A percentile compares a stretch with the other conserved stretches of the same genome.
Conservation (phyloP, 73 alveolate genomes). For the Symbiodinium pilosum region DNA sequence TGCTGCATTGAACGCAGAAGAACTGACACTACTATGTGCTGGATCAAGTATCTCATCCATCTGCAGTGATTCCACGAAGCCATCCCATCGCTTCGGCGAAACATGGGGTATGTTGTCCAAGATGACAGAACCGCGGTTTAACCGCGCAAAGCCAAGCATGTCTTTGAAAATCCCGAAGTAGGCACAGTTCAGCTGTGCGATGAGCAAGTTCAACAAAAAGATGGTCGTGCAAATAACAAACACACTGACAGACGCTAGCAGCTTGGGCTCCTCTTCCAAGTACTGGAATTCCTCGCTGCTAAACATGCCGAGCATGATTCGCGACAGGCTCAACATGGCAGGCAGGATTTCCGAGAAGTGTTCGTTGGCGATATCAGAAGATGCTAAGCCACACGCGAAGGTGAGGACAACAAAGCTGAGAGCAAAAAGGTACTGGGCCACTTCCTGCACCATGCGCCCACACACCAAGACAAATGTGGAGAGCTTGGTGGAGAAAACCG, state of each 20-base stretch:
- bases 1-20: too few species aligned
- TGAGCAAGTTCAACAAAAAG: constrained; percentile 65
- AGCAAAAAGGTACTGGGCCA: constrained; percentile 21
- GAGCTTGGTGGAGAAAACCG: constrained; percentile 79
- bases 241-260: constrained; percentile 36
- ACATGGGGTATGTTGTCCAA: constrained; percentile 39
- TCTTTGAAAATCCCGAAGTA: constrained; percentile 88
- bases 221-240: constrained; percentile 71
- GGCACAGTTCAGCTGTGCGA: constrained; percentile 84
- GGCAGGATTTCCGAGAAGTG: constrained; percentile 59
- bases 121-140: constrained; percentile 71
- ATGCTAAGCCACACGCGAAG: constrained; percentile 63
- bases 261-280: constrained; percentile 65
- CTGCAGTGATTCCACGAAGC: constrained; percentile 14
- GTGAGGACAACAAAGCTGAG: constrained; percentile 53
- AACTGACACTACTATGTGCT: too few species aligned
- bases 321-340: constrained; percentile 78
- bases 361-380: constrained; percentile 43
- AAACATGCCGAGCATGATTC: constrained; percentile 78
- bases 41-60: constrained; percentile 29
- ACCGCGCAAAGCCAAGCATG: constrained; percentile 91
- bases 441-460: constrained; percentile 60
- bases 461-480: constrained; percentile 76
- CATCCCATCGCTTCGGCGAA: constrained; percentile 46
- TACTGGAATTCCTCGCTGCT: constrained; percentile 55